Evolutionary conservation across 768 basidiomycete genomes (phyloP), one percentile per base, ranked within the genome.

Genomic region (Hypholoma fasciculare): DNA sequence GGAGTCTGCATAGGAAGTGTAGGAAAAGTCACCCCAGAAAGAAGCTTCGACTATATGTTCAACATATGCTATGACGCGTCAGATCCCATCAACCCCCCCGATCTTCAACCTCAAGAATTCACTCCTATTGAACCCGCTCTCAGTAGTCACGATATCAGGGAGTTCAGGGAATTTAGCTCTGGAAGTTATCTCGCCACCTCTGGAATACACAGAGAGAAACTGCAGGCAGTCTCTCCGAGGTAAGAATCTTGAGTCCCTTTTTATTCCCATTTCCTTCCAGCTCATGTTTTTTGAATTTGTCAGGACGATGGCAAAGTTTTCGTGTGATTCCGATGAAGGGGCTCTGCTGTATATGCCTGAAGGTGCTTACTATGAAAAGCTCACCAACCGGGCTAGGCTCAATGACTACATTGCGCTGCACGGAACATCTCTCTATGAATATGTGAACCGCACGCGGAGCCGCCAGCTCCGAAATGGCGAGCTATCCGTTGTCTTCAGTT

Each of bases 1-100:
- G 76, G 75, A 0, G 66, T 72, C 37, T 65, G 61, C 43, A 75
- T 78, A 38, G 77, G 77, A 6, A 76, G 78, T 48, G 73, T 78
- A n/a, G 74, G 76, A 6, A 66, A 71, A 14, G 61, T 78, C 26
- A 67, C 73, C 26, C 66, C 62, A 34, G 63, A 66, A 40, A 74
- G 75, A 30, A 62, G 56, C 11, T 78, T 76, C 14, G 74, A 74
- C 26, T 68, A 70, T 42, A 69, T 77, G 46, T 78, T 78, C 62
- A 76, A 75, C 57, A 64, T 77, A 34, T 71, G 71, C 44, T 52
- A 69, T 5, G 60, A 72, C 19, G 51, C 43, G 16, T 57, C 56
- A 34, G 50, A 72, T 53, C 68, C 70, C 20, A 65, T 74, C 54
- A 69, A 77, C 26, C 47, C 34, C 7, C 61, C 59, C 1, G 59